These are phyloP conservation scores for Naumovozyma baii DNA, from an alignment of 805 yeast genomes.

Conservation along the genomic window DNA sequence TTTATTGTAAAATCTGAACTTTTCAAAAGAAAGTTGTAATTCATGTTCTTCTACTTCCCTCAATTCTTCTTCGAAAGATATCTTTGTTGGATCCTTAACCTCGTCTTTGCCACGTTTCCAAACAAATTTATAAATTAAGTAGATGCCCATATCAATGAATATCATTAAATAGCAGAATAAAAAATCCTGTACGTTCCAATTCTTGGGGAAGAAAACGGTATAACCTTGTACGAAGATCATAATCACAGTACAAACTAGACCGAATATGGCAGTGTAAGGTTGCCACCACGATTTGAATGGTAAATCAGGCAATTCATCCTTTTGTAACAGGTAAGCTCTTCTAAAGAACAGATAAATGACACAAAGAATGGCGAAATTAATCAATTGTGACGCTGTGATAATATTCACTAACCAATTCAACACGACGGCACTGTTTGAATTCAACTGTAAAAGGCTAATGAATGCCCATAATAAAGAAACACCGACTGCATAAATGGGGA, in stretches of 20 bases:
- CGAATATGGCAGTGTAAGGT: constrained; percentile 48
- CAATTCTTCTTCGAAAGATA: constrained; percentile 46
- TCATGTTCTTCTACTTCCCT: constrained; percentile 55
- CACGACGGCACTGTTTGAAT: constrained; percentile 50
- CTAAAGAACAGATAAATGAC: constrained; percentile 53
- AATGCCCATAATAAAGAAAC: constrained; percentile 50
- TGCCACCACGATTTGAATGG: constrained; percentile 49
- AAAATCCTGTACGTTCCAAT: constrained; percentile 54
- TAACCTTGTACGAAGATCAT: constrained; percentile 62
- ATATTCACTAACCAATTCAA: constrained; percentile 64
- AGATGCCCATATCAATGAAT: constrained; percentile 44
- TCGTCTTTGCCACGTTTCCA: constrained; percentile 36
- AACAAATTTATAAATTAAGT: constrained; percentile 41
- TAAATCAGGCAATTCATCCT: constrained; percentile 34
- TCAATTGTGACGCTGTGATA: constrained; percentile 60
- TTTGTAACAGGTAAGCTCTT: constrained; percentile 46
- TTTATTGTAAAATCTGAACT: constrained; percentile 11
- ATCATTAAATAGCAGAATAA: constrained; percentile 66
- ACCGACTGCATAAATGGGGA: constrained; percentile 52
- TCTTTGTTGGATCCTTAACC: constrained; percentile 37
- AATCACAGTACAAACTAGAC: constrained; percentile 35
- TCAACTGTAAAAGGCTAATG: constrained; percentile 55
- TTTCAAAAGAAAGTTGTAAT: constrained; percentile 16
- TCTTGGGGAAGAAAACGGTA: constrained; percentile 55
- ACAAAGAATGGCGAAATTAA: constrained; percentile 49